Evolutionary conservation across 2,329 filamentous ascomycete genomes (phyloP).

Genomic region (Venturia asperata): DNA sequence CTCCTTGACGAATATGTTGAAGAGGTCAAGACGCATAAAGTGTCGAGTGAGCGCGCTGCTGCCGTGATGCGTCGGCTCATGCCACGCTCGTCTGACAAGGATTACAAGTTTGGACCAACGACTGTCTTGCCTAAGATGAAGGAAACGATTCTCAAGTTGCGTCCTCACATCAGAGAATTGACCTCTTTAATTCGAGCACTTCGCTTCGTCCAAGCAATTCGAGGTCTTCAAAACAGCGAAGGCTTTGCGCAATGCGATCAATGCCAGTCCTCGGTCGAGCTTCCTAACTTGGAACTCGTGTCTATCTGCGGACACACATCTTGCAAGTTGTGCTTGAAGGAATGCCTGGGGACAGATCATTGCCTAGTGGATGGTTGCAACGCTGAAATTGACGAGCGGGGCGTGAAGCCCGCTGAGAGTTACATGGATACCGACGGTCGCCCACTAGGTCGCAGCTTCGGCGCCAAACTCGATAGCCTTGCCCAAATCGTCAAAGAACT

Average conservation of each 20-base stretch:
- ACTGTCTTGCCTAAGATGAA: not conserved
- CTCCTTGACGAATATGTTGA: not conserved
- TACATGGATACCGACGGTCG: not conserved
- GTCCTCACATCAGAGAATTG: not conserved
- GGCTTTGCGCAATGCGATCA: not conserved
- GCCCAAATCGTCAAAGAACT: conserved; percentile 34
- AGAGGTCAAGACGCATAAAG: not conserved
- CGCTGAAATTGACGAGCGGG: not conserved
- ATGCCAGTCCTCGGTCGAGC: not conserved
- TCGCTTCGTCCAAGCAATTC: not conserved
- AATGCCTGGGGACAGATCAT: not conserved
- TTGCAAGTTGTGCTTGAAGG: not conserved
- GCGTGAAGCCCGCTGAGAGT: not conserved
- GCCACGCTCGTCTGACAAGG: conserved; percentile 25
- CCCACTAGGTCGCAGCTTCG: not conserved
- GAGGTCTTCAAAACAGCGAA: not conserved
- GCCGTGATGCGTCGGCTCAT: conserved; percentile 13
- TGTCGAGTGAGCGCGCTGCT: not conserved
- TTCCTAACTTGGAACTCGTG: not conserved
- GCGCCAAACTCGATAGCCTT: conserved; percentile 26
- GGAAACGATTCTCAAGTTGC: not conserved
- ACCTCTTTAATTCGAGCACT: not conserved
- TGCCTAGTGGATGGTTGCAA: not conserved
- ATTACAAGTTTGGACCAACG: not conserved
- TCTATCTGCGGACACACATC: conserved; percentile 1